Evolutionary conservation across 1,139 yeast species (phyloP), one percentile per base, ranked within the genome.

Genomic region (Komagataea norvegica): DNA sequence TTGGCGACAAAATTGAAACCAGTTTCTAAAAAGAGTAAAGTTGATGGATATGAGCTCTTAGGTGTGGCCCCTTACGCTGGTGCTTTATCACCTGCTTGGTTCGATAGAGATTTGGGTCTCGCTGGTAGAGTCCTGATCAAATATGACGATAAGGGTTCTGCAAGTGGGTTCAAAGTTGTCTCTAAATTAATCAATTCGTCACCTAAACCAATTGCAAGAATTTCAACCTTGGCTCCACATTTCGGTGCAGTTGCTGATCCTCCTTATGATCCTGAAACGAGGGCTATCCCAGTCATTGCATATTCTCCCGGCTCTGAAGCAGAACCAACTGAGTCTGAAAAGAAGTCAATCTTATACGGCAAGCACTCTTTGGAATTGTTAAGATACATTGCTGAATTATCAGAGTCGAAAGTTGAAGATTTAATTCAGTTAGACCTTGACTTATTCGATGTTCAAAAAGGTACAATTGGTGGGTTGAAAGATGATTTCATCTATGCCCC

Each of bases 41-140:
- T 74, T 9, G 79, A 76, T 28, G 84, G 85, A 8, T 79, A 73
- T 56, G 79, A 77, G 37, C 55, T 75, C 26, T 61, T 79, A 26
- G 85, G 83, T 2, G 83, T 78, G 14, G 82, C 85, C 2, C 80
- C 81, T 4, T 79, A 79, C 54, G 75, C 80, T 14, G 82, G 83
- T 20, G 72, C 77, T 2, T 59, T 78, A 47, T 66, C 68, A 31
- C 65, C 68, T 17, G 52, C 68, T 20, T 77, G 86, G 84, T 68
- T 76, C 56, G 84, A 78, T 55, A 66, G 87, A 58, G 87, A 79
- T 54, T 67, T 79, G 46, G 84, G 84, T 31, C 55, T 79, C 40
- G 86, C 81, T 36, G 87, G 87, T 22, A 64, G 78, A 39, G 64
- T 79, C 15, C 58, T 77, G 38, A 69, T 72, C 35, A 65, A 61